Evolutionary conservation across 306 rosid genomes (phyloP).

Genomic region (Trifolium subterraneum): DNA sequence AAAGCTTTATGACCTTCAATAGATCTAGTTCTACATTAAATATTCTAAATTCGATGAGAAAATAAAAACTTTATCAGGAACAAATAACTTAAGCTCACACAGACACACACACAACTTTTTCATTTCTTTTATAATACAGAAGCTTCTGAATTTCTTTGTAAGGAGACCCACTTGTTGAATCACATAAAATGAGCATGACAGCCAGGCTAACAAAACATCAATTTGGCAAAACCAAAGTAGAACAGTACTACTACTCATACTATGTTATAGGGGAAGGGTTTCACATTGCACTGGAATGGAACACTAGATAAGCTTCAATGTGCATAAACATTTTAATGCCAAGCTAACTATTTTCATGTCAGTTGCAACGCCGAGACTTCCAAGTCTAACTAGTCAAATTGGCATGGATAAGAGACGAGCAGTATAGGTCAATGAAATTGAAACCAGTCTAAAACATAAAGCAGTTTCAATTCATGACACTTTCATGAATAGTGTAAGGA

Average conservation of each 20-base stretch:
- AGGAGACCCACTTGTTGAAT: conserved; percentile 12
- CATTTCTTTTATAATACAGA: conserved; percentile 2
- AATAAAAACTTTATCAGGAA: background rate
- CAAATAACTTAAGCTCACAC: background rate
- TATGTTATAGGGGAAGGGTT: background rate
- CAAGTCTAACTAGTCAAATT: conserved; percentile 18
- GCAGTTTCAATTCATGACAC: conserved; percentile 28
- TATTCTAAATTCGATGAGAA: conserved; percentile 2
- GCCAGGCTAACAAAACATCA: conserved; percentile 16
- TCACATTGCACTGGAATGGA: conserved; percentile 27
- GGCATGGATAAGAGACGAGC: conserved; percentile 8
- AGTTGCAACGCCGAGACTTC: background rate
- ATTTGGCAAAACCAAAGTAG: conserved; percentile 4
- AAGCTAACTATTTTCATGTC: background rate
- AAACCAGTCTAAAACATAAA: conserved; percentile 4
- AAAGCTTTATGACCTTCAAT: background rate
- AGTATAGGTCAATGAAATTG: background rate
- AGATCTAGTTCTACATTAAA: conserved; percentile 19
- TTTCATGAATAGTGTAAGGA: background rate
- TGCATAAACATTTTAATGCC: conserved; percentile 19
- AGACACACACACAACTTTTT: background rate
- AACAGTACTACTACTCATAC: background rate
- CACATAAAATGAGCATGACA: background rate
- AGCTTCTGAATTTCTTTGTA: background rate
- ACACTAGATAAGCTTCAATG: background rate